Base-by-base conservation (phyloP, 1,284 basidiomycete species). In the Rhodotorula sp. region DNA sequence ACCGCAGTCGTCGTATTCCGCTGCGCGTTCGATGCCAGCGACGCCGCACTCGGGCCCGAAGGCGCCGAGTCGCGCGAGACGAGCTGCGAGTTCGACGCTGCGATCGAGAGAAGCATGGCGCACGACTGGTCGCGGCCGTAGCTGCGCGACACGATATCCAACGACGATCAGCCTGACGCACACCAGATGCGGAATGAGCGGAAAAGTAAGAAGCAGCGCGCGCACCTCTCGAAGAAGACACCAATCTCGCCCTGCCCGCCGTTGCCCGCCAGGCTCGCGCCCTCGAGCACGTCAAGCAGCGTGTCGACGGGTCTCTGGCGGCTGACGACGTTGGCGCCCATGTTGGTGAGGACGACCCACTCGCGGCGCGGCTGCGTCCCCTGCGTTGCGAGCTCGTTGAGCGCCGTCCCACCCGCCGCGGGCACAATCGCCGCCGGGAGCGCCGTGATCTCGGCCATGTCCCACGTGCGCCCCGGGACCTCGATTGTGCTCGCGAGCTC, bases 61-160 rank as follows among this genome's bases (percentile, higher is more conserved):
- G 56, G 61, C 19, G 66, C 16, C 45, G 53, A 55, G 17, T 72
- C 67, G 25, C 65, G 64, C 48, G 65, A 48, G 1, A 59, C 52
- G 23, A 75, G 46, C 13, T 72, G 74, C 17, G 79, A 78, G 64
- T 83, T 82, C 46, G 79, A 75, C 1, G 82, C 79, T 87, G 87
- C 82, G 63, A 85, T 80, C 21, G 88, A 90, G 19, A 97, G 85
- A n/a, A 93, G 87, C 89, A 96, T 95, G 19, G 92, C 90, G 78
- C 92, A 95, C 3, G 91, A 90, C 79, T 97, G 91, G 80, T 93
- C 90, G 62, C 90, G 87, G 57, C 93, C 92, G 81, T 90, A 94
- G 78, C 91, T 93, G 73, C 25, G 53, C 1, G 14, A 1, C 2
- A 12, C 56, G 27, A 12, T 7, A n/a, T 77, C 7, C 2, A 16